Evolutionary conservation across 1,284 basidiomycete genomes (phyloP).

Genomic region (Rhodotorula glutinis): DNA sequence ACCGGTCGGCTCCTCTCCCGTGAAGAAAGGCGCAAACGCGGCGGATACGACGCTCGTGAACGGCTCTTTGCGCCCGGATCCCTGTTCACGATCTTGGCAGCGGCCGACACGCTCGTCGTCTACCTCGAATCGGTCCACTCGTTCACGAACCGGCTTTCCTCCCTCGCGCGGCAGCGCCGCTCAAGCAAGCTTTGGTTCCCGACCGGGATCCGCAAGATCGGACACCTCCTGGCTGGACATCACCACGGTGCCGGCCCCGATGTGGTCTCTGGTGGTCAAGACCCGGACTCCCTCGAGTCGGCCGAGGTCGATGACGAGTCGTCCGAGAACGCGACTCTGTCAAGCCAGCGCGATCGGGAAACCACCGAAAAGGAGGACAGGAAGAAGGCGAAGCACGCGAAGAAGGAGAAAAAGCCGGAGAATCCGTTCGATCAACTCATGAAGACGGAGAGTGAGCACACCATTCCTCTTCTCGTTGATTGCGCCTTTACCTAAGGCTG

Average conservation of each 20-base stretch:
- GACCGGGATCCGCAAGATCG: constrained; percentile 53
- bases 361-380: not conserved
- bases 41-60: not conserved
- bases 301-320: constrained; percentile 5
- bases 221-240: constrained; percentile 45
- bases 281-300: constrained; percentile 34
- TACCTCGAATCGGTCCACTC: constrained; percentile 53
- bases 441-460: not conserved
- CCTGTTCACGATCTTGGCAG: constrained; percentile 56
- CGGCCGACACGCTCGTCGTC: constrained; percentile 53
- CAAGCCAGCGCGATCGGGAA: not conserved
- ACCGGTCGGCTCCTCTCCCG: constrained; percentile 44
- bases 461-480: not conserved
- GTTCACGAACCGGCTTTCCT: constrained; percentile 53
- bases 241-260: constrained; percentile 31
- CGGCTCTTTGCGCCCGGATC: constrained; percentile 48
- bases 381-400: not conserved
- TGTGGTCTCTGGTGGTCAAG: constrained; percentile 41
- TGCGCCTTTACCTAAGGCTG: not conserved
- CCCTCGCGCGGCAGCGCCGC: constrained; percentile 51
- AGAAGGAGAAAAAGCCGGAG: not conserved
- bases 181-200: constrained; percentile 57
- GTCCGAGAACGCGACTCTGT: not conserved
- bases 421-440: not conserved
- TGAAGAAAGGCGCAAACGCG: not conserved